Evolutionary conservation across 768 basidiomycete genomes (phyloP).

Genomic region (Mycena vitilis): DNA sequence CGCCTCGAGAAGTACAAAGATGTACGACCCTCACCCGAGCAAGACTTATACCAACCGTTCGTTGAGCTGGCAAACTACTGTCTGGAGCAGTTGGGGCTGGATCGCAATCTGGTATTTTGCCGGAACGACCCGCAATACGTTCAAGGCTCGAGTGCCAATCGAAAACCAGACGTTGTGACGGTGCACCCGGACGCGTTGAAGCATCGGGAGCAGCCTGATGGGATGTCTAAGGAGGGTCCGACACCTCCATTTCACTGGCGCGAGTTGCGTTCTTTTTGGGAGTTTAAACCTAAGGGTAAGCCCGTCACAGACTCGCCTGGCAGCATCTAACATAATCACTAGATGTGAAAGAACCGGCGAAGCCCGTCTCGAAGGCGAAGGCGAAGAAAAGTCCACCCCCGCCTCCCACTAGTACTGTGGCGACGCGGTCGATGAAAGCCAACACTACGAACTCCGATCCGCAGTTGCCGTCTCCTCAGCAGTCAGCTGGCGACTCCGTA

Average conservation of each 20-base stretch:
- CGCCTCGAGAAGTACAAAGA: no score
- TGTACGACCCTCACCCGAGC: no score
- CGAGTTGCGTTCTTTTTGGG: not conserved
- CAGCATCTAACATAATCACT: no score
- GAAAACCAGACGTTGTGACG: constrained; percentile 1
- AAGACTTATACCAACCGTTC: not conserved
- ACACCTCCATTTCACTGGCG: not conserved
- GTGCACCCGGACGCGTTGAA: not conserved
- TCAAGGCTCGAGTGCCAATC: not conserved
- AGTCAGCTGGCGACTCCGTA: no score
- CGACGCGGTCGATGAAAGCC: no score
- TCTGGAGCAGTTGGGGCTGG: not conserved
- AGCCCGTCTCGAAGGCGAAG: no score
- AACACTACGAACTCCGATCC: no score
- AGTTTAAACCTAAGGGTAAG: not conserved
- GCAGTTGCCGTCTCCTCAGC: no score
- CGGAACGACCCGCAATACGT: not conserved
- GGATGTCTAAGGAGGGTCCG: not conserved
- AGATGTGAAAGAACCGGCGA: no score
- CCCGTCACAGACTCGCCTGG: no score
- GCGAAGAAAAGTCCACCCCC: no score
- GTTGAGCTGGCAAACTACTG: not conserved
- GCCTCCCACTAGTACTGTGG: no score
- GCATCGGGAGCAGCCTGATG: not conserved
- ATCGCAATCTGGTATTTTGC: not conserved